phyloP scores from a whole-genome alignment of 2,329 filamentous ascomycete species.

The Alternaria longipes region DNA sequence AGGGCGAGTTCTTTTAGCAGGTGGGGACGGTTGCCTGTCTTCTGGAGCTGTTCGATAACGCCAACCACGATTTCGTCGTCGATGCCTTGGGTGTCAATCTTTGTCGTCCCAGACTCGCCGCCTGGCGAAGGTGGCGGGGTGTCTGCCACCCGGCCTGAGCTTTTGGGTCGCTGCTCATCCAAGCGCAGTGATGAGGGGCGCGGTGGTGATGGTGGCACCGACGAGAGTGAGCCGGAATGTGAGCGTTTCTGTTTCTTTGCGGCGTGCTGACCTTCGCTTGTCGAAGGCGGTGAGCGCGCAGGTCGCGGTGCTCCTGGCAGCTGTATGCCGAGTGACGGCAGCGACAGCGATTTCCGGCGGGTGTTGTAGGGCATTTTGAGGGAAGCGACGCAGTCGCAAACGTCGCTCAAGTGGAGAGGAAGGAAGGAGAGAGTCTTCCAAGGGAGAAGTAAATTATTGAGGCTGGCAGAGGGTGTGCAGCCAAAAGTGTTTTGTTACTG shows the following conservation, averaged over 20 bases:
- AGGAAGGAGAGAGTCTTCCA: conserved; percentile 10
- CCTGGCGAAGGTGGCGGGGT: conserved; percentile 82
- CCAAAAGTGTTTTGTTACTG: conserved; percentile 44
- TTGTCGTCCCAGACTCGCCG: conserved; percentile 59
- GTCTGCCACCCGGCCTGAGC: conserved; percentile 61
- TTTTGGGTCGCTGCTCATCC: conserved; percentile 56
- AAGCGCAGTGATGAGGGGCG: conserved; percentile 58
- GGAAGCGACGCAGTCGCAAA: conserved; percentile 20
- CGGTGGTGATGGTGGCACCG: conserved; percentile 56
- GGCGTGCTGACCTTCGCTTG: conserved; percentile 65
- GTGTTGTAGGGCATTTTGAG: conserved; percentile 90
- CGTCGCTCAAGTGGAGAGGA: conserved; percentile 14
- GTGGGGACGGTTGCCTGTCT: conserved; percentile 90
- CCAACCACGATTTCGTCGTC: conserved; percentile 95
- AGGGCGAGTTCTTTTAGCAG: conserved; percentile 92
- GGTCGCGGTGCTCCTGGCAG: conserved; percentile 66
- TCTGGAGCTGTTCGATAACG: conserved; percentile 86
- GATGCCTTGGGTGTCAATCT: conserved; percentile 82
- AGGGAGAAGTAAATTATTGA: conserved; percentile 35
- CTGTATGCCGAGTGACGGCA: conserved; percentile 92
- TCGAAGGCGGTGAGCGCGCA: conserved; percentile 63
- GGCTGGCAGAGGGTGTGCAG: conserved; percentile 37
- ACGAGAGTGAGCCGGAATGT: conserved; percentile 63
- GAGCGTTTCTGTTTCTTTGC: conserved; percentile 77
- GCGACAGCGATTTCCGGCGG: conserved; percentile 91